Conservation (phyloP, 179 eudicot genomes). For the Spinacia oleracea region DNA sequence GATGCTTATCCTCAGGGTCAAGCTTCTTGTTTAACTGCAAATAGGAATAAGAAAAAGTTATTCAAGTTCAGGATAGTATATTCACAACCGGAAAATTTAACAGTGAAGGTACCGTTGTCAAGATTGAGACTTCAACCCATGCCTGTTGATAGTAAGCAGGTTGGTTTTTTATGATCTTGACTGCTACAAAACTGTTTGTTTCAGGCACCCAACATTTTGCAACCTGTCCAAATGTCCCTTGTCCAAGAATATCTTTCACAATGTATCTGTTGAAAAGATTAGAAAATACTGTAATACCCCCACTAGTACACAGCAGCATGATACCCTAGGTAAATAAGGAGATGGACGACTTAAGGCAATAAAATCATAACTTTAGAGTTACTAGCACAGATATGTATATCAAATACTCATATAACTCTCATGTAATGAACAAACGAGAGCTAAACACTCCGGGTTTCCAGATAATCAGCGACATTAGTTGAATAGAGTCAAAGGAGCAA, state of each 20-base stretch:
- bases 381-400: not conserved
- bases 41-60: constrained; percentile 21
- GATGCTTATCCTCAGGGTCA: constrained; percentile 98
- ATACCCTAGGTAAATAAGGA: not conserved
- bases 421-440: not conserved
- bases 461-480: not conserved
- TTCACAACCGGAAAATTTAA: constrained; percentile 13
- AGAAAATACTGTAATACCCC: not conserved
- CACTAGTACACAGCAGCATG: not conserved
- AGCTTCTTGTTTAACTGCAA: constrained; percentile 82
- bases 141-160: constrained; percentile 97
- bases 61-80: constrained; percentile 11
- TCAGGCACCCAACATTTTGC: constrained; percentile 96
- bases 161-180: constrained; percentile 91
- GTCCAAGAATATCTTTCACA: constrained; percentile 96
- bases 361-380: not conserved
- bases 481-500: not conserved
- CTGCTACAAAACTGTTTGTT: constrained; percentile 77
- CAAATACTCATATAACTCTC: too few relatives aligned
- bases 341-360: not conserved
- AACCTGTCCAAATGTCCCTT: constrained; percentile 99
- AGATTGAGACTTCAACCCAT: constrained; percentile 89
- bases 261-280: constrained; percentile 61
- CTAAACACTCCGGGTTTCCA: not conserved
- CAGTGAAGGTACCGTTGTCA: constrained; percentile 61